These are phyloP conservation scores for Apiospora marii DNA, from an alignment of 2,329 filamentous ascomycete species.

Conservation along the genomic window DNA sequence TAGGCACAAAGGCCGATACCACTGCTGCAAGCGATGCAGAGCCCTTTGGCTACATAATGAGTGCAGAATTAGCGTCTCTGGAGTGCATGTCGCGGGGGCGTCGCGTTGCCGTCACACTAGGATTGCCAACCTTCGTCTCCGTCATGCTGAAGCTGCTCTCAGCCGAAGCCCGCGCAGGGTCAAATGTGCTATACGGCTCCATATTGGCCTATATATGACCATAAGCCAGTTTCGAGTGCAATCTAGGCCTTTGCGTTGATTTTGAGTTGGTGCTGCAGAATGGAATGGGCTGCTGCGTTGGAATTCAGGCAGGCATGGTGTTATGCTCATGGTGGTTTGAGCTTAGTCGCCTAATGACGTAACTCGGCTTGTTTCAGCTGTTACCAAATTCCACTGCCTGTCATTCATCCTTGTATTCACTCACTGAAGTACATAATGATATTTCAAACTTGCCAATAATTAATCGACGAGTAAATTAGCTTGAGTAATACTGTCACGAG, in stretches of 20 bases:
- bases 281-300: background rate
- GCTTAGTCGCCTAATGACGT: slow-evolving; percentile 17
- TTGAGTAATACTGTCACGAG: background rate
- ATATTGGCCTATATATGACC: background rate
- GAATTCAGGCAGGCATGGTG: background rate
- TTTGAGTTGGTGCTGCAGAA: background rate
- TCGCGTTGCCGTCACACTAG: background rate
- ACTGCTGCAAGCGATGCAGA: slow-evolving; percentile 41
- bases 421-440: background rate
- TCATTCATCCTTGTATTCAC: background rate
- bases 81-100: background rate
- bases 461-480: too few species aligned
- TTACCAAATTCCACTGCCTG: background rate
- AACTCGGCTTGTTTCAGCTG: background rate
- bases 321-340: background rate
- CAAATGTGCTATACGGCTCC: background rate
- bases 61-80: background rate
- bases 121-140: slow-evolving; percentile 19
- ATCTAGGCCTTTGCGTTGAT: background rate
- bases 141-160: background rate
- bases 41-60: slow-evolving; percentile 34
- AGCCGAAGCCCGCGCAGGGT: background rate
- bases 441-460: background rate
- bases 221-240: background rate
- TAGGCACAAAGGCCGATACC: slow-evolving; percentile 40